A percentile compares a stretch with the other conserved stretches of the same genome.
Evolutionary conservation across 164 flowering plant genomes (phyloP).

Genomic region (Chimonanthus praecox): DNA sequence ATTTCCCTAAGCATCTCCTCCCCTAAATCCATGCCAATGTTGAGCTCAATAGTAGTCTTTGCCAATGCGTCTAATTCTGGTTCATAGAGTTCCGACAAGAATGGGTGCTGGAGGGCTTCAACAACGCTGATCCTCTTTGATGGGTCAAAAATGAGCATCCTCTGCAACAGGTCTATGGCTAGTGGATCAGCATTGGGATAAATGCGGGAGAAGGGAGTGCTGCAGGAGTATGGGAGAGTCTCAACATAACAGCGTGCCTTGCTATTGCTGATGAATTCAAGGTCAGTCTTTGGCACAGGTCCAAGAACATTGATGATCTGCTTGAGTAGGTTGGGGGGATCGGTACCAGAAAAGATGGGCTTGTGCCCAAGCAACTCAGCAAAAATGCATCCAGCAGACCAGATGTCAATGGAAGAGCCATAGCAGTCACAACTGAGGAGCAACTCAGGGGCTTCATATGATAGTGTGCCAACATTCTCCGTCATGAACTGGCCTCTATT

Average conservation of each 20-base stretch:
- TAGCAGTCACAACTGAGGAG: slow-evolving; percentile 89
- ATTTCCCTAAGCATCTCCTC: slow-evolving; percentile 76
- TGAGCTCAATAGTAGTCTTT: slow-evolving; percentile 64
- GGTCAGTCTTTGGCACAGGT: slow-evolving; percentile 60
- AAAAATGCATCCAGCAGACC: slow-evolving; percentile 95
- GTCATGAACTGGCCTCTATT: slow-evolving; percentile 50
- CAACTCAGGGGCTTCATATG: slow-evolving; percentile 92
- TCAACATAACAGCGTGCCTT: slow-evolving; percentile 64
- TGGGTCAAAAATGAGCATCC: slow-evolving; percentile 85
- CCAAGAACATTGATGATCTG: slow-evolving; percentile 76
- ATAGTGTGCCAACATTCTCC: slow-evolving; percentile 88
- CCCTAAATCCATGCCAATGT: slow-evolving; percentile 65
- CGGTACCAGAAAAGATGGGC: slow-evolving; percentile 24
- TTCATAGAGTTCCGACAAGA: slow-evolving; percentile 71
- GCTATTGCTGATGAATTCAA: slow-evolving; percentile 70
- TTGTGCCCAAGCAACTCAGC: slow-evolving; percentile 25
- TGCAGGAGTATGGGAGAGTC: slow-evolving; percentile 56
- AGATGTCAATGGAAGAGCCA: slow-evolving; percentile 84
- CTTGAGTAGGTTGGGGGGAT: slow-evolving; percentile 80
- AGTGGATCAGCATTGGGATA: slow-evolving; percentile 69
- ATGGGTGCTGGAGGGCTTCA: slow-evolving; percentile 90
- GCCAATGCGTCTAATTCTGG: slow-evolving; percentile 64
- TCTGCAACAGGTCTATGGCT: slow-evolving; percentile 71
- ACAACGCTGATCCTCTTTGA: slow-evolving; percentile 75
- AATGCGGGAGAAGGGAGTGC: slow-evolving; percentile 45